Base-by-base conservation (phyloP, 768 basidiomycete species). In the Suillus variegatus region DNA sequence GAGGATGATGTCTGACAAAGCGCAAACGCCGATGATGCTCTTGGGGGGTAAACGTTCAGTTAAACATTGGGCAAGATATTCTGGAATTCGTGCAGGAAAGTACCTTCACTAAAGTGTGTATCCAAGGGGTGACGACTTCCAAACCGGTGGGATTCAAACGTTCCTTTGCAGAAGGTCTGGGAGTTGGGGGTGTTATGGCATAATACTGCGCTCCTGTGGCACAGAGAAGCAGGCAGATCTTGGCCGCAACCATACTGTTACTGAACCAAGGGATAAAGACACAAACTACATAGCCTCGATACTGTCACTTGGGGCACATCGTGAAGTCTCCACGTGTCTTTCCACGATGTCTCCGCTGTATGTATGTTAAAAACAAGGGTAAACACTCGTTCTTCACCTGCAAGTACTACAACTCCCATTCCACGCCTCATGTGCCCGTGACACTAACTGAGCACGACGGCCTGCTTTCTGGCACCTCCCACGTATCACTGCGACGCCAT, bases 81-180 rank as follows among this genome's bases (percentile, higher is more conserved):
- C 49, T 18, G 5, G 28, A 60, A 32, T 18, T 41, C 18, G 55
- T 10, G 3, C 38, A 40, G 28, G 40, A 20, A 28, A 4, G 25
- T 49, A 64, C 64, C 60, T 64, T 63, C 2, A 36, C 1, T 14
- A 35, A 1, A 1, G n/a, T 12, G n/a, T 47, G 32, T 44, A 38
- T 14, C 58, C 58, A 63, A 22, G 32, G 32, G 1, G 2, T 18
- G 55, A 12, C 1, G 7, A 47, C 3, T 49, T 63, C 61, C 4
- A 20, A 22, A 40, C 60, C 58, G 14, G 60, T 22, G 4, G 62
- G 32, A 2, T 63, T 18, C 18, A 63, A 10, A 38, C 18, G 61
- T 25, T 64, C 64, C 25, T 64, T 47, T 35, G 64, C 1, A 35
- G 40, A 13, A 40, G 64, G 64, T 41, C 28, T 61, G 12, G 64